phyloP scores from a whole-genome alignment of 768 basidiomycete genomes.

The Piloderma croceum region DNA sequence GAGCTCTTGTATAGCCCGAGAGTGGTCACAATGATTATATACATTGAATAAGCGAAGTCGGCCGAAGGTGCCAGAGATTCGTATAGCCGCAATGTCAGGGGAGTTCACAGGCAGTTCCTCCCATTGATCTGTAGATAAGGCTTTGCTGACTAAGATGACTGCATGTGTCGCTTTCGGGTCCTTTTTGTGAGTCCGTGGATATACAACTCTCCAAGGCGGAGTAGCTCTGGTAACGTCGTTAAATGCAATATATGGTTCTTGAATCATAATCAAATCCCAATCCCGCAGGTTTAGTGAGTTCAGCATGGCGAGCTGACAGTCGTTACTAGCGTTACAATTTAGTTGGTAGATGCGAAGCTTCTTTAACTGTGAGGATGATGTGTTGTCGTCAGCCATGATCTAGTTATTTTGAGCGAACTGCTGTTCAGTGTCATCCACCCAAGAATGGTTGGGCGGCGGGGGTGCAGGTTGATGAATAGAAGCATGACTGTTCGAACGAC shows the following conservation, averaged over 20 bases:
- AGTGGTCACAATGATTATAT: slow-evolving; percentile 1
- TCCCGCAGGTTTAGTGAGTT: neutral
- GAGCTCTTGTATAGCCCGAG: neutral
- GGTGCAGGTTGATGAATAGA: neutral
- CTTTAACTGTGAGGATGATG: neutral
- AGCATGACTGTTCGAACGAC: neutral
- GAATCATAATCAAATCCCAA: neutral
- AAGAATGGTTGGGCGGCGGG: neutral
- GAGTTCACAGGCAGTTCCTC: slow-evolving; percentile 10
- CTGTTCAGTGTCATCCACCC: neutral
- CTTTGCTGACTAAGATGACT: slow-evolving; percentile 15
- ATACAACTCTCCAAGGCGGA: neutral
- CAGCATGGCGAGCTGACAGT: neutral
- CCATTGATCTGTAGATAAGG: slow-evolving; percentile 1
- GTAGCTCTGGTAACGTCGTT: neutral
- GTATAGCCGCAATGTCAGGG: slow-evolving; percentile 17
- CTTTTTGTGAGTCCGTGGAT: neutral
- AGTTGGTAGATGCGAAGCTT: slow-evolving; percentile 16
- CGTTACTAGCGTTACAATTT: neutral
- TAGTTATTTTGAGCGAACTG: neutral
- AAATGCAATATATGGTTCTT: neutral
- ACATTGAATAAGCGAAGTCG: neutral
- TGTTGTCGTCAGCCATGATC: neutral
- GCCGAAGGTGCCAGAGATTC: slow-evolving; percentile 5
- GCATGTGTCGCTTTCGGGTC: neutral